These are phyloP conservation scores for Penicillium brevicompactum DNA, from an alignment of 2,329 filamentous ascomycete species.

Conservation along the genomic window DNA sequence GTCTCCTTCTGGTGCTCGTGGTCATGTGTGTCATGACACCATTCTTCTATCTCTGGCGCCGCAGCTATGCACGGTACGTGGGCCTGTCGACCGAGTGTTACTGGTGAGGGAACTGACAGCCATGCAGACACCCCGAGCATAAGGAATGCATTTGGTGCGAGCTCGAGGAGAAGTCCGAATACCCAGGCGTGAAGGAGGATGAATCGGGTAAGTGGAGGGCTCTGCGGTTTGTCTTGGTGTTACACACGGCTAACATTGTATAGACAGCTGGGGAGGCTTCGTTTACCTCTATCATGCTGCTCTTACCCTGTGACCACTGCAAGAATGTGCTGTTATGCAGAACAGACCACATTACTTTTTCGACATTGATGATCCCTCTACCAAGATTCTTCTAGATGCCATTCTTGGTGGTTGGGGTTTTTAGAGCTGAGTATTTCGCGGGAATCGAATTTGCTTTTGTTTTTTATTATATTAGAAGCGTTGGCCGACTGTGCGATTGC, in stretches of 20 bases:
- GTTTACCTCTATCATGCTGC: conserved; percentile 7
- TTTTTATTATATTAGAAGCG: too few species aligned
- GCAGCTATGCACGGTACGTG: neutral
- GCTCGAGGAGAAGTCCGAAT: neutral
- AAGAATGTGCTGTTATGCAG: neutral
- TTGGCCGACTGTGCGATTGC: too few species aligned
- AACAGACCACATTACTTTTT: neutral
- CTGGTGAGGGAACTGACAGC: neutral
- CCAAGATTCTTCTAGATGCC: too few species aligned
- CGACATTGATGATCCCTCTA: too few species aligned
- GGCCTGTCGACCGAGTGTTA: too few species aligned
- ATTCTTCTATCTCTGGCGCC: neutral
- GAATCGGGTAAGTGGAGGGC: neutral
- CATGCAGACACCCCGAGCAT: neutral
- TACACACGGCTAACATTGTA: neutral
- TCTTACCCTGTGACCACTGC: neutral
- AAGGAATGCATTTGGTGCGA: neutral
- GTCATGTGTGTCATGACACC: neutral
- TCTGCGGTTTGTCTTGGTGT: neutral
- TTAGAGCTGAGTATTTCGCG: too few species aligned
- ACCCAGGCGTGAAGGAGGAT: neutral
- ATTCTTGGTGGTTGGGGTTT: too few species aligned
- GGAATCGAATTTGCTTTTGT: too few species aligned
- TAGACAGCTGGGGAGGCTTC: conserved; percentile 5
- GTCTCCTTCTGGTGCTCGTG: neutral